These are phyloP conservation scores for Usnea hakonensis DNA, from an alignment of 495 filamentous ascomycete genomes.

Conservation along the genomic window DNA sequence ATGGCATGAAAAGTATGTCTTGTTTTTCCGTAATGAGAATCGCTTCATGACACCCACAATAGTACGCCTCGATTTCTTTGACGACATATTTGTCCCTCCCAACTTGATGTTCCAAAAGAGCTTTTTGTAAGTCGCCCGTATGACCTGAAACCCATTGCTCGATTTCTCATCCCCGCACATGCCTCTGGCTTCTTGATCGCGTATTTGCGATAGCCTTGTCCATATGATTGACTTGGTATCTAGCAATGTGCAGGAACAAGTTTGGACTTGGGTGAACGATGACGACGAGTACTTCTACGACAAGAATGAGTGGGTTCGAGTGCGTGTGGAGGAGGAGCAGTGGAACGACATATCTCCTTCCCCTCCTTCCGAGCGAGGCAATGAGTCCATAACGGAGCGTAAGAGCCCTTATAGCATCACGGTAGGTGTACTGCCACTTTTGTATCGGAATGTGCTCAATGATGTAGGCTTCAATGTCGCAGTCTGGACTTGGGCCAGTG, in stretches of 20 bases:
- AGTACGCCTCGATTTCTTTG: conserved; percentile 85
- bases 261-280: conserved; percentile 74
- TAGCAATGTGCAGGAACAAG: conserved; percentile 46
- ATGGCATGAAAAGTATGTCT: conserved; percentile 66
- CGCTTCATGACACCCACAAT: conserved; percentile 3
- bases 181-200: neutral
- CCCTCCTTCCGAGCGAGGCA: conserved; percentile 45
- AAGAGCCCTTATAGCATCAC: conserved; percentile 61
- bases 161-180: neutral
- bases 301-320: conserved; percentile 75
- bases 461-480: conserved; percentile 45
- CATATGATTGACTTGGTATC: neutral
- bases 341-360: conserved; percentile 83
- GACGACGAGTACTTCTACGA: conserved; percentile 73
- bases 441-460: conserved; percentile 1
- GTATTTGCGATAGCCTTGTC: neutral
- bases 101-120: conserved; percentile 61
- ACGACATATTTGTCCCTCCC: conserved; percentile 74
- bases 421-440: conserved; percentile 35
- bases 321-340: conserved; percentile 72
- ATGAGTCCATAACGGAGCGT: conserved; percentile 41
- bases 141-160: neutral
- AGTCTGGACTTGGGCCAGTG: conserved; percentile 42
- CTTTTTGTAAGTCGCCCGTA: conserved; percentile 56
- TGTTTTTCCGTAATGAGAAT: neutral